A percentile compares a stretch with the other conserved stretches of the same genome.
Conservation (phyloP, 805 yeast species). For the Zygoascus biomembranicola region DNA sequence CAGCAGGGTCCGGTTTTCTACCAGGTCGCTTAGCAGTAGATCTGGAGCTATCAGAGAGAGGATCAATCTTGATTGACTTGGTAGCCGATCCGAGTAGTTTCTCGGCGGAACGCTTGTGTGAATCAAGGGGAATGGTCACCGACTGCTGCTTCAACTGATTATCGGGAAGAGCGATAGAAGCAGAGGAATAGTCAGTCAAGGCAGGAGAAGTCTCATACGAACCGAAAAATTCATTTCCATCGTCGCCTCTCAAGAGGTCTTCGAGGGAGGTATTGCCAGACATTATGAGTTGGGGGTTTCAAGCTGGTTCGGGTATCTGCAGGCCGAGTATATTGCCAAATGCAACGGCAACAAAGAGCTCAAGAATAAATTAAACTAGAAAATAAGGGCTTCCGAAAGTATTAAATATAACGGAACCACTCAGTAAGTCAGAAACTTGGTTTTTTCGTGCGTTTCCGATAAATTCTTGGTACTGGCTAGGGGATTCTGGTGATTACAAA, state of each 20-base stretch:
- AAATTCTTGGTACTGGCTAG: too few relatives aligned
- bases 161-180: background rate
- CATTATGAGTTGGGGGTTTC: background rate
- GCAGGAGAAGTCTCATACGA: background rate
- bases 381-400: too few relatives aligned
- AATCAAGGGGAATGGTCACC: background rate
- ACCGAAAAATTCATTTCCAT: background rate
- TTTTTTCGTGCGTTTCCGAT: too few relatives aligned
- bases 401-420: too few relatives aligned
- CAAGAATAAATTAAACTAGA: too few relatives aligned
- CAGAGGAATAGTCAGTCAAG: background rate
- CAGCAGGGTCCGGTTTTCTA: conserved; percentile 67
- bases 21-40: conserved; percentile 43
- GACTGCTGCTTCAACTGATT: background rate
- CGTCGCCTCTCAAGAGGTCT: conserved; percentile 1
- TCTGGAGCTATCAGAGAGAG: background rate
- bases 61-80: conserved; percentile 7
- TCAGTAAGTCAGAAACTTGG: too few relatives aligned
- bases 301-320: too few relatives aligned
- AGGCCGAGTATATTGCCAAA: too few relatives aligned
- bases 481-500: too few relatives aligned
- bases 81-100: background rate
- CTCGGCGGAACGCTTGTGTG: background rate
- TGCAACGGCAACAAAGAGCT: too few relatives aligned
- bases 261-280: conserved; percentile 5